Evolutionary conservation across 208 protist genomes (phyloP), one percentile per base, ranked within the genome.

Genomic region (Sergeia podlipaevii): DNA sequence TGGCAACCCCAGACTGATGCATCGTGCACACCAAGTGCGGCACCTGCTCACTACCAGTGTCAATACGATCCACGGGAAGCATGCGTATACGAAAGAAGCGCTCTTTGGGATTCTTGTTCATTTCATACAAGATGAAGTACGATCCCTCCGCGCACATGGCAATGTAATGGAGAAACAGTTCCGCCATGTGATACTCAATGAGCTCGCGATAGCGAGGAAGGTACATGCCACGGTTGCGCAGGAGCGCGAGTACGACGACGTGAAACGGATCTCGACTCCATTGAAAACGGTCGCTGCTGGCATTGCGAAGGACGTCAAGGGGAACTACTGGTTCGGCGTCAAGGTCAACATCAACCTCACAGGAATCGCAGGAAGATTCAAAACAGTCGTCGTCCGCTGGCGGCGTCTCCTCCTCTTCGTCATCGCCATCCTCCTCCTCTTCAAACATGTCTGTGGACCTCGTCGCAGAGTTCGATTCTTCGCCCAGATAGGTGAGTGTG

Each of bases 161-260:
- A 10, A 93, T 43, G 54, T 89, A 85, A 45, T 90, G 65, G 15
- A 93, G 64, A 43, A 93, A 87, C 0, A 76, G 34, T 53, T 90
- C 72, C 5, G 86, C 62, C 82, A 90, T 90, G 74, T 93, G 86
- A 60, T 93, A 93, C n/a, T 86, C 69, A 8, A 85, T 66, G 24
- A 93, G 60, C 45, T 79, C 62, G 3, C 60, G 64, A 43, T 87
- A 74, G 7, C 67, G 77, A 5, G 74, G 68, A 4, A 72, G 61
- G 42, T 72, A 77, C 17, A 93, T 71, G 26, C 82, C 82, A 38
- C 82, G 77, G 6, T 63, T 46, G 37, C 84, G 70, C 24, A 93
- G 66, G 1, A 93, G 57, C 2, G 44, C 57, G 11, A 90, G 48
- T 15, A 93, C 46, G 48, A 93, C 68, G 52, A 41, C 15, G 60